Base-by-base conservation (phyloP, 176 grass and related monocot species). In the Leersia perrieri region DNA sequence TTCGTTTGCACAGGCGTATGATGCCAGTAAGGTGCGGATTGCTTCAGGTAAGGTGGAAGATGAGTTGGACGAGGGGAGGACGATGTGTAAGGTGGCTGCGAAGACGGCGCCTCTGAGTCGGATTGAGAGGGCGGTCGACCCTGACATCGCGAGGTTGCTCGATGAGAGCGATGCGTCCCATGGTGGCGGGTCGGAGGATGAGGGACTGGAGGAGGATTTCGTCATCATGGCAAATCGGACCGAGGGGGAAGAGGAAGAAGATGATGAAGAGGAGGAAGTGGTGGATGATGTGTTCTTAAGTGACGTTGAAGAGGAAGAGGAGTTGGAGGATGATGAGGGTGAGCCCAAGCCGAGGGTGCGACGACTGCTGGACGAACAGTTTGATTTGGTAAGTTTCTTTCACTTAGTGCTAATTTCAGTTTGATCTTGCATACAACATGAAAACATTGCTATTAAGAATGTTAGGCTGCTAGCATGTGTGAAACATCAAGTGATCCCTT, bases 181-280 rank as follows among this genome's bases (percentile, higher is more conserved):
- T 58, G 80, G 80, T 58, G 80, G 80, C 34, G 88, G 86, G 3
- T 91, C 94, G 3, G 94, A 99, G 7, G 90, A 93, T 44, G 96
- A 99, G 68, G 87, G 82, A 9, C 65, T 99, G 71, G 96, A 99
- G 77, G 96, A 99, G 82, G 96, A 99, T 93, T 99, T 99, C 72
- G 87, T 99, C 27, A 57, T 99, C 47, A 86, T 90, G 42, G 96
- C 96, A 67, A 99, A 99, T 74, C 83, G 44, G 23, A 83, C 85
- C 28, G 90, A 95, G 60, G 92, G 72, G 51, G 88, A 74, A 12
- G 80, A 86, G 44, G 86, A 85, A 1, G 38, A 77, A 26, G 62
- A 78, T 14, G 77, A 80, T 5, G 80, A 83, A 33, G 81, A 76
- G 18, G 68, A 74, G 57, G 81, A 87, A 26, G 51, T 73, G 53